These are phyloP conservation scores for Oryza glaberrima DNA, from an alignment of 176 grass and related monocot species.

Conservation along the genomic window DNA sequence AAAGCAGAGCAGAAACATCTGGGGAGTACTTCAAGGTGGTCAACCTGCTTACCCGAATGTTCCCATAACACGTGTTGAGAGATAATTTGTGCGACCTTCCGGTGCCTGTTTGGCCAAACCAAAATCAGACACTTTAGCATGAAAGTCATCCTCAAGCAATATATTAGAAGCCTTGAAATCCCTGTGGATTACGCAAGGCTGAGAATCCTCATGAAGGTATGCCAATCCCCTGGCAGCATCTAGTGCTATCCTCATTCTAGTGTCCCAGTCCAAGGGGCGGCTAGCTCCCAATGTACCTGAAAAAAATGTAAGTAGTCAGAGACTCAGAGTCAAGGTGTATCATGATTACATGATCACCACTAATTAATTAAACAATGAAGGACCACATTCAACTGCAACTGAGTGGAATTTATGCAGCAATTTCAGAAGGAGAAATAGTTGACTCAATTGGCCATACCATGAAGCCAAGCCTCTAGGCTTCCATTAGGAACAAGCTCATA, in stretches of 20 bases:
- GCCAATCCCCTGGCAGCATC: slow-evolving; percentile 97
- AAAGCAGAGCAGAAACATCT: slow-evolving; percentile 29
- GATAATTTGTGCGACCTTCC: slow-evolving; percentile 86
- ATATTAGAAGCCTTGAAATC: slow-evolving; percentile 99
- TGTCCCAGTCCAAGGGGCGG: slow-evolving; percentile 95
- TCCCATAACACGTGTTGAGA: slow-evolving; percentile 99
- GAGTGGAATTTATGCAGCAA: background rate
- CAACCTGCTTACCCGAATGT: slow-evolving; percentile 84
- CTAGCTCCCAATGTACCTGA: slow-evolving; percentile 76
- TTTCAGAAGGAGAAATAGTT: slow-evolving; percentile 30
- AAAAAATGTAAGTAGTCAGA: slow-evolving; percentile 43
- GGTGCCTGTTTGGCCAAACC: slow-evolving; percentile 97
- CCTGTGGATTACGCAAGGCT: slow-evolving; percentile 98
- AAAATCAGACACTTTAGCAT: slow-evolving; percentile 98
- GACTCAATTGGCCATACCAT: slow-evolving; percentile 62
- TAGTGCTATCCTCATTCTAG: slow-evolving; percentile 96
- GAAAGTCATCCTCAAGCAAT: slow-evolving; percentile 96
- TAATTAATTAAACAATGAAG: slow-evolving; percentile 21
- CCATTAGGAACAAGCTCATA: slow-evolving; percentile 98
- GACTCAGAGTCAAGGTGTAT: slow-evolving; percentile 22
- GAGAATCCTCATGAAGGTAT: slow-evolving; percentile 97
- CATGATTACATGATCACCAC: slow-evolving; percentile 1
- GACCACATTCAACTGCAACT: slow-evolving; percentile 6
- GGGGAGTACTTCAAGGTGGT: slow-evolving; percentile 1
- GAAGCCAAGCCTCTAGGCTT: slow-evolving; percentile 98